Conservation (phyloP, 176 grass and related monocot genomes). For the Tuctoria greenei region DNA sequence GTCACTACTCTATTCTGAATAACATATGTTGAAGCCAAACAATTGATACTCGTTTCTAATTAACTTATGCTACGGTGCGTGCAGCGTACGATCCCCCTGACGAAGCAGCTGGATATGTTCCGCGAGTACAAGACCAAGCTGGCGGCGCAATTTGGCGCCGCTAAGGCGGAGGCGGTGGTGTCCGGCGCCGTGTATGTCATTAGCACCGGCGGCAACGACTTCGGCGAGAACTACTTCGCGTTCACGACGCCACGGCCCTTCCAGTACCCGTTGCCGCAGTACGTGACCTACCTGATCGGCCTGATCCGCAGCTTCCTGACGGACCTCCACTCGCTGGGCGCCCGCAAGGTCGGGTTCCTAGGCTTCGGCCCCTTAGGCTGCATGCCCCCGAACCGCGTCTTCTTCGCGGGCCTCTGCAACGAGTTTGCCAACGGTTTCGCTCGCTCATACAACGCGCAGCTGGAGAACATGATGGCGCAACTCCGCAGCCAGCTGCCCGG, state of each 20-base stretch:
- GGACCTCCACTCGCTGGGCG: conserved; percentile 58
- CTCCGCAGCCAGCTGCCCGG: conserved; percentile 36
- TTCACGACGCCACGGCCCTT: conserved; percentile 33
- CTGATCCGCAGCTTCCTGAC: conserved; percentile 42
- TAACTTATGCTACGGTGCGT: too few relatives aligned
- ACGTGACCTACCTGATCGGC: conserved; percentile 46
- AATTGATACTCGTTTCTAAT: too few relatives aligned
- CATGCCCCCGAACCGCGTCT: conserved; percentile 47
- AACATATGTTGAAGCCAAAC: too few relatives aligned
- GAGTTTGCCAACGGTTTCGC: conserved; percentile 56
- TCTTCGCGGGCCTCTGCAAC: conserved; percentile 45
- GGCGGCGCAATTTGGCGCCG: too few relatives aligned
- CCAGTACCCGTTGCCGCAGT: conserved; percentile 48
- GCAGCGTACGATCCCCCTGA: too few relatives aligned
- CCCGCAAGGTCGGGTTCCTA: conserved; percentile 62
- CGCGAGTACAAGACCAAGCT: too few relatives aligned
- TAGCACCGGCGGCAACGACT: conserved; percentile 89
- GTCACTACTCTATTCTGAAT: too few relatives aligned
- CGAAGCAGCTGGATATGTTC: too few relatives aligned
- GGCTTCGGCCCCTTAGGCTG: conserved; percentile 55
- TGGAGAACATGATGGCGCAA: conserved; percentile 33
- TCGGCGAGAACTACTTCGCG: conserved; percentile 83
- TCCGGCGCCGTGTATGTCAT: too few relatives aligned
- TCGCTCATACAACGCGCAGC: conserved; percentile 46
- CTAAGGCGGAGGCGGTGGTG: too few relatives aligned